A percentile compares a stretch with the other conserved stretches of the same genome.
phyloP scores from a whole-genome alignment of 306 rosid species.

The Heteromeles arbutifolia region DNA sequence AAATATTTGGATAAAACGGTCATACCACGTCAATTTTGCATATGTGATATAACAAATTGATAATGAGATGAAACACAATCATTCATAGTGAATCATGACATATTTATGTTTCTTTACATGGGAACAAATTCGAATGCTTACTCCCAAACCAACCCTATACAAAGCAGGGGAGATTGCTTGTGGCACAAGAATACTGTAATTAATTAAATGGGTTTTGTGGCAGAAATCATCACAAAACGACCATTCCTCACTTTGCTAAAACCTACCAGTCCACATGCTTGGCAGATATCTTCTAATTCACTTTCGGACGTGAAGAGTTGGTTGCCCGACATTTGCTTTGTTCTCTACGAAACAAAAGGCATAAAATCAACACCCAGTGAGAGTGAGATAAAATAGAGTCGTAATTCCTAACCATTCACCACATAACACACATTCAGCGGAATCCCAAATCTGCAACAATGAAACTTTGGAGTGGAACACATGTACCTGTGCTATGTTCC shows the following conservation, averaged over 20 bases:
- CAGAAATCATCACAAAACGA: conserved; percentile 72
- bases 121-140: not conserved
- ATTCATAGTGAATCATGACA: not conserved
- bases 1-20: not conserved
- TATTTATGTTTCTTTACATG: not conserved
- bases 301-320: conserved; percentile 45
- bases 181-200: conserved; percentile 13
- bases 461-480: conserved; percentile 1
- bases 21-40: not conserved
- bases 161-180: not conserved
- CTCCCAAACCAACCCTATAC: not conserved
- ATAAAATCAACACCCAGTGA: not conserved
- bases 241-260: conserved; percentile 41
- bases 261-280: conserved; percentile 54
- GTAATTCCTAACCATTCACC: not conserved
- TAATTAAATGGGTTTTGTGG: conserved; percentile 43
- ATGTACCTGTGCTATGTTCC: conserved; percentile 50
- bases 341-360: conserved; percentile 20
- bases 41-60: not conserved
- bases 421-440: not conserved
- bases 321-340: conserved; percentile 48
- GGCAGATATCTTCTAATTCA: conserved; percentile 81
- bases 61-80: not conserved
- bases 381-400: not conserved
- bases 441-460: not conserved